Evolutionary conservation across 176 grass and related monocot genomes (phyloP), one percentile per base, ranked within the genome.

Genomic region (Musa itinerans): DNA sequence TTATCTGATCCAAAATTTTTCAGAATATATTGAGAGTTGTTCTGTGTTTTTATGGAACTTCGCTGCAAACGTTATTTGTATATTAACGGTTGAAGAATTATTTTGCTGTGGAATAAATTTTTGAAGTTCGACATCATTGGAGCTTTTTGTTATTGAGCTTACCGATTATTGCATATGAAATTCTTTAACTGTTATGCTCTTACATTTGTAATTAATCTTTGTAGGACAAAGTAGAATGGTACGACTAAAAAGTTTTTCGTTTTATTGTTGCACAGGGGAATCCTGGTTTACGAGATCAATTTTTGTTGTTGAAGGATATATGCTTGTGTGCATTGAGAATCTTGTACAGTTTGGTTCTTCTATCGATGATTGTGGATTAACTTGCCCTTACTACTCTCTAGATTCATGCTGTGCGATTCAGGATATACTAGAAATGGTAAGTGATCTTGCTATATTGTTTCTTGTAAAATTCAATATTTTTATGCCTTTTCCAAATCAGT

Each of bases 401-500:
- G 88, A 94, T 77, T 84, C 80, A 63, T 82, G 34, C 25, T 99
- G 90, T 63, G 77, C 73, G 21, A 88, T 99, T 63, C 50, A 75
- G n/a, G 75, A 80, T 74, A 94, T 99, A 82, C 76, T 81, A 66
- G 90, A 99, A 94, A 51, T 99, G 88, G 95, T 99, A 86, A 94
- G 69, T 74, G 64, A 57, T 54, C 51, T 64, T 70, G 83, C 34
- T 4, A 53, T 50, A 9, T 68, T 89, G 13, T 16, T 63, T 83
- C 83, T 83, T 21, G 62, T 75, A 24, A 63, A 48, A 81, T 65
- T 83, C 34, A 56, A 83, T 50, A 54, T 12, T 76, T 81, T 69
- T 72, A 48, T 53, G 58, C 11, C 34, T 43, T 43, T 43, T 43
- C 0, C 34, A 43, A 34, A 43, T 43, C 34, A 6, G 34, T 5